Conservation (phyloP, 345 rosid species). For the Gossypioides kirkii region DNA sequence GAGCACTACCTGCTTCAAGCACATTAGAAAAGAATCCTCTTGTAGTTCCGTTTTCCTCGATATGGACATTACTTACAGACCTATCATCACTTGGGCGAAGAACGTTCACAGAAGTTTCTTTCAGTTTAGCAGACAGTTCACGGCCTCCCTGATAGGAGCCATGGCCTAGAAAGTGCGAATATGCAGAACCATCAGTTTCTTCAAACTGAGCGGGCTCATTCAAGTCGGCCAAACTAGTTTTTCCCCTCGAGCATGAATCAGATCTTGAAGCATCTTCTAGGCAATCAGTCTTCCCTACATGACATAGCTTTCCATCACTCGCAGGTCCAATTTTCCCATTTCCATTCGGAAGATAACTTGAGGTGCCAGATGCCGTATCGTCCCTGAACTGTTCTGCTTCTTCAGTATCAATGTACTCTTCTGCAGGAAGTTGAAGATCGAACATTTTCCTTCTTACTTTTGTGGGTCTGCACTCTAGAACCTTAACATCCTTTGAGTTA, state of each 20-base stretch:
- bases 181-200: slow-evolving; percentile 36
- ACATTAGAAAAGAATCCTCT: slow-evolving; percentile 38
- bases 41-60: slow-evolving; percentile 25
- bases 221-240: slow-evolving; percentile 59
- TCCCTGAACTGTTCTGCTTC: slow-evolving; percentile 32
- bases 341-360: slow-evolving; percentile 45
- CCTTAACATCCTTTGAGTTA: slow-evolving; percentile 47
- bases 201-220: slow-evolving; percentile 68
- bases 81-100: slow-evolving; percentile 29
- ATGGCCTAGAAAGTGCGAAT: slow-evolving; percentile 28
- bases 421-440: slow-evolving; percentile 85
- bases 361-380: slow-evolving; percentile 33
- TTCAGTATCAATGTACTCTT: slow-evolving; percentile 62
- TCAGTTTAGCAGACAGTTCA: slow-evolving; percentile 27
- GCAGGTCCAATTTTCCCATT: slow-evolving; percentile 29
- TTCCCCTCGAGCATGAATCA: slow-evolving; percentile 33
- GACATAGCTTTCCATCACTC: slow-evolving; percentile 32
- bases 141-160: slow-evolving; percentile 29
- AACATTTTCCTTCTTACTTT: slow-evolving; percentile 69
- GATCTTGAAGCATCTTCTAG: slow-evolving; percentile 34
- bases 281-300: slow-evolving; percentile 33
- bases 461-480: slow-evolving; percentile 59
- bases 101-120: slow-evolving; percentile 29
- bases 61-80: slow-evolving; percentile 14
- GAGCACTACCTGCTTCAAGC: slow-evolving; percentile 51